These are phyloP conservation scores for Chrysophaeum taylorii DNA, from an alignment of 352 stramenopile genomes.

Conservation along the genomic window DNA sequence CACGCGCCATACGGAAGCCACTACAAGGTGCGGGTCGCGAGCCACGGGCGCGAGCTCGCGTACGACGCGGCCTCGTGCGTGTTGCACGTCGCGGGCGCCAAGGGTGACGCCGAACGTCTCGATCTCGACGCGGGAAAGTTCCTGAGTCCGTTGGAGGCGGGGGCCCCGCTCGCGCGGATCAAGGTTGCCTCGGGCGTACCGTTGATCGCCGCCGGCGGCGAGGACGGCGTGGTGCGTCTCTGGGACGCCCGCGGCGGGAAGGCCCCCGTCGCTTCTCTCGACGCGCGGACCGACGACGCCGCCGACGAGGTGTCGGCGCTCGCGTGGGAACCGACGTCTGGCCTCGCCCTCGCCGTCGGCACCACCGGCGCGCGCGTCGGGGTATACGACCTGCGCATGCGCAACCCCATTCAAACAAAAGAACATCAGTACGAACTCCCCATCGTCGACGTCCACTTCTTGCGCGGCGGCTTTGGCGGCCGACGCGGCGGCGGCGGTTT, in stretches of 20 bases:
- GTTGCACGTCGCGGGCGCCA: slow-evolving; percentile 68
- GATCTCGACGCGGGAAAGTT: slow-evolving; percentile 97
- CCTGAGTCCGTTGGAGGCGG: too few relatives aligned
- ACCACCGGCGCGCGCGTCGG: slow-evolving; percentile 79
- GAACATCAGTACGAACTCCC: slow-evolving; percentile 93
- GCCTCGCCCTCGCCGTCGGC: slow-evolving; percentile 84
- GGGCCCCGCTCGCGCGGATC: slow-evolving; percentile 31
- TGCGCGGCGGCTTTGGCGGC: too few relatives aligned
- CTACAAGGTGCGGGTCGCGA: slow-evolving; percentile 86
- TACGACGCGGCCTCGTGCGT: slow-evolving; percentile 92
- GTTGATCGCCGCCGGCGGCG: slow-evolving; percentile 57
- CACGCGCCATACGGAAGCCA: slow-evolving; percentile 95
- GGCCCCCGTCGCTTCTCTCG: slow-evolving; percentile 48
- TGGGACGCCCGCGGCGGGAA: slow-evolving; percentile 27
- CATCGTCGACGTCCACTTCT: slow-evolving; percentile 86
- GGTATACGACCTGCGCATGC: slow-evolving; percentile 91
- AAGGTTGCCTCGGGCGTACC: slow-evolving; percentile 16
- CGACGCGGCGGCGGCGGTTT: slow-evolving; percentile 48
- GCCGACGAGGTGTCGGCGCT: slow-evolving; percentile 78
- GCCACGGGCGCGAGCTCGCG: slow-evolving; percentile 89
- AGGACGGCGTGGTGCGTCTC: slow-evolving; percentile 73
- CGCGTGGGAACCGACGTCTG: slow-evolving; percentile 81
- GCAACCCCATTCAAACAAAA: slow-evolving; percentile 81
- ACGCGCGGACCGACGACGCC: too few relatives aligned
- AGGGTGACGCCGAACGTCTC: slow-evolving; percentile 83